Percentiles rank a stretch among this genome's conserved stretches.
These are phyloP conservation scores for Microsporum canis DNA, from an alignment of 2,329 filamentous ascomycete genomes.

Conservation along the genomic window DNA sequence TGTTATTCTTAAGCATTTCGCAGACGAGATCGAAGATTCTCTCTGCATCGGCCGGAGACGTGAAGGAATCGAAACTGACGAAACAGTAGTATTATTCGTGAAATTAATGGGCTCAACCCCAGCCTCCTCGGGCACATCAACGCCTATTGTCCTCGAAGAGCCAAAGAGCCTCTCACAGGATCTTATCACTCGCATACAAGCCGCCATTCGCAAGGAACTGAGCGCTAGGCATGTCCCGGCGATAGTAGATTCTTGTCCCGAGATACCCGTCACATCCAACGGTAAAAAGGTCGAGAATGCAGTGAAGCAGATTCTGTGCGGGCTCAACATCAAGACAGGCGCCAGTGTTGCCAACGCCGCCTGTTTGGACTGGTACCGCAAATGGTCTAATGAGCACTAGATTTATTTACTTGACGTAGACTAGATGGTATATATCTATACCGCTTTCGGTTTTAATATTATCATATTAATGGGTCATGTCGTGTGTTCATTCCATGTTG, in stretches of 20 bases:
- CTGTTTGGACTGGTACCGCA: slow-evolving; percentile 76
- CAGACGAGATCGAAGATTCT: slow-evolving; percentile 66
- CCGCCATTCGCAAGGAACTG: slow-evolving; percentile 60
- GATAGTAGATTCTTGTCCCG: slow-evolving; percentile 67
- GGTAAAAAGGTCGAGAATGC: slow-evolving; percentile 98
- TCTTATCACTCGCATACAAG: slow-evolving; percentile 53
- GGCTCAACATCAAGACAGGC: slow-evolving; percentile 73
- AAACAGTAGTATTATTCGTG: slow-evolving; percentile 79
- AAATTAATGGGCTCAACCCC: slow-evolving; percentile 47
- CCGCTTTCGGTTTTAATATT: slow-evolving; percentile 1
- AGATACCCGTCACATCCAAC: slow-evolving; percentile 85
- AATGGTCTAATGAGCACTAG: slow-evolving; percentile 54
- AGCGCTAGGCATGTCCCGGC: slow-evolving; percentile 83
- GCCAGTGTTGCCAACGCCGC: slow-evolving; percentile 88
- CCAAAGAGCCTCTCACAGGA: slow-evolving; percentile 47
- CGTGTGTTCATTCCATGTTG: neutral
- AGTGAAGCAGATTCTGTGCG: slow-evolving; percentile 91
- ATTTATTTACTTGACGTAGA: neutral
- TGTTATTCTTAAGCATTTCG: slow-evolving; percentile 74
- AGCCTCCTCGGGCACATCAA: slow-evolving; percentile 11
- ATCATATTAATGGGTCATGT: neutral
- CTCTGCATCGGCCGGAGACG: slow-evolving; percentile 72
- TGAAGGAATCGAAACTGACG: slow-evolving; percentile 60
- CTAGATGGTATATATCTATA: slow-evolving; percentile 2
- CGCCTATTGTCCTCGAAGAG: slow-evolving; percentile 20